These are phyloP conservation scores for Aspergillus avenaceus DNA, from an alignment of 495 filamentous ascomycete genomes.

Conservation along the genomic window DNA sequence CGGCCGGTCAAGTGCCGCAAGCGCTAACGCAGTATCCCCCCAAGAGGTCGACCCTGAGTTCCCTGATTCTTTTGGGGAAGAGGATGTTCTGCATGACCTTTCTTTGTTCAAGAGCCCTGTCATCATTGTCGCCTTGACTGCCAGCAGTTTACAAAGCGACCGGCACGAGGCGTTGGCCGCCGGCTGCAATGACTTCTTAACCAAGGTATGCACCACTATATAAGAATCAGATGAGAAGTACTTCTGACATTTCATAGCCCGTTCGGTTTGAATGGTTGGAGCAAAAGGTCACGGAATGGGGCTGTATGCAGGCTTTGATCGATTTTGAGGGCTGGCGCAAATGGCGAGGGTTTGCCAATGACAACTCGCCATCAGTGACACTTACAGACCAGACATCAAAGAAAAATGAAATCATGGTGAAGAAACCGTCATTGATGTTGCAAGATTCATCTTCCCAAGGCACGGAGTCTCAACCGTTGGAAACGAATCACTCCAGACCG, in stretches of 20 bases:
- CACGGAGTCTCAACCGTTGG: background rate
- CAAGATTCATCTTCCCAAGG: background rate
- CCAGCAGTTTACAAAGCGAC: conserved; percentile 88
- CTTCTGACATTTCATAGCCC: conserved; percentile 54
- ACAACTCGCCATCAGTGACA: conserved; percentile 15
- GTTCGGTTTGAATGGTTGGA: conserved; percentile 98
- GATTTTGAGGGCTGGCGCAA: conserved; percentile 98
- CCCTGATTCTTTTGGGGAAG: conserved; percentile 36
- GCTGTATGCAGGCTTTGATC: conserved; percentile 97
- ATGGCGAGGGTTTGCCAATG: conserved; percentile 78
- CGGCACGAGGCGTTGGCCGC: conserved; percentile 92
- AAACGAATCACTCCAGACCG: conserved; percentile 14
- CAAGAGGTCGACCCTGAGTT: conserved; percentile 21
- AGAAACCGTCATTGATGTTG: conserved; percentile 1
- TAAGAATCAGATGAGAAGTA: conserved; percentile 4
- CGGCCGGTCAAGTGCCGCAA: conserved; percentile 35
- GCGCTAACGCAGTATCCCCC: conserved; percentile 20
- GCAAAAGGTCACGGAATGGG: conserved; percentile 98
- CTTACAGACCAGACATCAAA: conserved; percentile 31
- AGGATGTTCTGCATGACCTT: conserved; percentile 62
- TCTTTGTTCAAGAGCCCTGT: conserved; percentile 90
- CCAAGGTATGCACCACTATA: conserved; percentile 66
- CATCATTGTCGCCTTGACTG: conserved; percentile 96
- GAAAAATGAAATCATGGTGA: conserved; percentile 9
- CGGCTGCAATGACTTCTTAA: conserved; percentile 97